Base-by-base conservation (phyloP, 805 yeast species). In the Metahyphopichia silvanorum region DNA sequence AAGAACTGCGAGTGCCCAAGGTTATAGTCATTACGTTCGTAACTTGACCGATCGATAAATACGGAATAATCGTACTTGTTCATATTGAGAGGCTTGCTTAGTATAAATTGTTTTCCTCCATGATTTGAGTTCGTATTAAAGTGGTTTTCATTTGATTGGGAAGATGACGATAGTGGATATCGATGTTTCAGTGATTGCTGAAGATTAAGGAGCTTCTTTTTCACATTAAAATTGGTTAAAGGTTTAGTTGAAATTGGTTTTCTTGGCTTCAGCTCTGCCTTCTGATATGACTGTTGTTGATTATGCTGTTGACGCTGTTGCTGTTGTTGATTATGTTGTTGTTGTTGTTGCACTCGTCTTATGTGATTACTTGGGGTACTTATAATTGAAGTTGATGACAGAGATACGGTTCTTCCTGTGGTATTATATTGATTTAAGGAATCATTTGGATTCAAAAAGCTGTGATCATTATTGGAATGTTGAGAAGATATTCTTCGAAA, bases 321-420 rank as follows among this genome's bases (percentile, higher is more conserved):
- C 21, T 33, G 31, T 30, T 25, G 33, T 25, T 21, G 33, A 24
- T 29, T 27, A 13, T 12, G 19, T 14, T 26, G 53, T 33, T 42
- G 42, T 25, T 51, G 56, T 32, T 46, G 45, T 34, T 59, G 64
- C 25, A 58, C 48, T 28, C 65, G 46, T 21, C 63, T 51, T 22
- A 60, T 61, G 39, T 60, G 53, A 44, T 64, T 64, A 43, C 70
- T 64, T 17, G 71, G 71, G 1, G 70, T 63, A 38, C 69, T 58
- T 26, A 66, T 48, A 40, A 63, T 54, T 5, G 68, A 60, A 2
- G 60, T 47, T 6, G 69, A 63, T 3, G 66, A 53, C 10, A 67
- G 59, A 29, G 61, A 53, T 10, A 62, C 52, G 2, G 67, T 60
- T 16, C 71, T 45, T 7, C 4, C 9, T 6, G 23, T 27, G 23